Evolutionary conservation across 139 green algal genomes (phyloP).

Genomic region (Raphidocelis subcapitata): DNA sequence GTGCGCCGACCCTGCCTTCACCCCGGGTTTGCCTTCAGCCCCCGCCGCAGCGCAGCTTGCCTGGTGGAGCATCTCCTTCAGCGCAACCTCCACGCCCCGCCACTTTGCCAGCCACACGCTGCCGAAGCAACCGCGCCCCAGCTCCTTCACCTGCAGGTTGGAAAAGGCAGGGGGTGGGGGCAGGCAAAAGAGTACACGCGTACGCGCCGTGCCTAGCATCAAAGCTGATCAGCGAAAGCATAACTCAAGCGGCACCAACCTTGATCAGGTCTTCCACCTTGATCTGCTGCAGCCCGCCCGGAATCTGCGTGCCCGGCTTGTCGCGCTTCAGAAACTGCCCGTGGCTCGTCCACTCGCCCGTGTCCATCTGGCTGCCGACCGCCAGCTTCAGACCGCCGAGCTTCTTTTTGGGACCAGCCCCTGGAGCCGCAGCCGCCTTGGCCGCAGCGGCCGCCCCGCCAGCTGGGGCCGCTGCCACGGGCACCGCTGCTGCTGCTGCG

Average conservation of each 20-base stretch:
- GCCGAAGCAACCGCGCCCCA: conserved; percentile 65
- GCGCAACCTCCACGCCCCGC: conserved; percentile 66
- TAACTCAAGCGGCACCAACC: conserved; percentile 21
- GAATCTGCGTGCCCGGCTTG: conserved; percentile 18
- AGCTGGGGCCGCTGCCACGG: conserved; percentile 9
- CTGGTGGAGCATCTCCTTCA: conserved; percentile 64
- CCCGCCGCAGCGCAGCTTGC: too few species aligned
- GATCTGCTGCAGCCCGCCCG: conserved; percentile 50
- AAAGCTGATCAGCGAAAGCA: not conserved
- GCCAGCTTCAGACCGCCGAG: conserved; percentile 13
- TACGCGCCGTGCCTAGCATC: not conserved
- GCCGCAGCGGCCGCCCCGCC: not conserved
- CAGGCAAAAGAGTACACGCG: not conserved
- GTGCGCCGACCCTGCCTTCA: too few species aligned
- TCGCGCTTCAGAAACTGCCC: conserved; percentile 23
- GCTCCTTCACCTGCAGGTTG: conserved; percentile 45
- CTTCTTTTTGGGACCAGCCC: too few species aligned
- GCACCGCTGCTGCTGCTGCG: conserved; percentile 1
- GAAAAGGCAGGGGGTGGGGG: too few species aligned
- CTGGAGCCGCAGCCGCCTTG: not conserved
- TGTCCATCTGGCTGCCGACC: conserved; percentile 25
- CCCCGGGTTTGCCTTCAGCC: too few species aligned
- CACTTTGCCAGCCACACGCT: conserved; percentile 60
- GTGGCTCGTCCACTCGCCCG: conserved; percentile 25
- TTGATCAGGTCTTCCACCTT: conserved; percentile 49